Evolutionary conservation across 2,329 filamentous ascomycete species (phyloP), one percentile per base, ranked within the genome.

Genomic region (Ophiostoma australiae): DNA sequence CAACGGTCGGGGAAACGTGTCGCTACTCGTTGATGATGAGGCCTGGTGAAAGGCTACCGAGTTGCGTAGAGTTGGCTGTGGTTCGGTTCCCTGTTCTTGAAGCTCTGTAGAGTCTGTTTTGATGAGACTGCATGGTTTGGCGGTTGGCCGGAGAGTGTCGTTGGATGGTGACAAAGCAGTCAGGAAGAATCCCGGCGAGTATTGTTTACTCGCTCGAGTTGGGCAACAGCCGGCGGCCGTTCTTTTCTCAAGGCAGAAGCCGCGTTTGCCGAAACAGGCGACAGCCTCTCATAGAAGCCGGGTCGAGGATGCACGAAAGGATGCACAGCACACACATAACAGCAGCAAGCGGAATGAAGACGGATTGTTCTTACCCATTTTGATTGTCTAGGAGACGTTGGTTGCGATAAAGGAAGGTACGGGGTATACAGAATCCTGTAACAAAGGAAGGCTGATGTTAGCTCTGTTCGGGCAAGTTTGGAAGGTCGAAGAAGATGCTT

Each of bases 311-410:
- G 6, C 61, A 66, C 33, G n/a, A 35, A 10, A 7, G 61, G 17
- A 39, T 44, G 66, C 37, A 44, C 23, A 33, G 66, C 37, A 70
- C 52, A 55, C 66, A 52, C 15, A 63, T 67, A 37, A 68, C 63
- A 65, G 20, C 33, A 44, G 68, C 75, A 76, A 23, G 37, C 20
- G 39, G 13, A 41, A 70, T 41, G 27, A 52, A 20, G 71, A 72
- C 15, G 33, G 33, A 11, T 67, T 76, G 77, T 78, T 79, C 82
- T 83, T 83, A 83, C 82, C 81, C 82, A 83, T 83, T 80, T 77
- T 77, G 78, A 80, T 77, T 20, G 41, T 41, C 31, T 39, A 48
- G 33, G 58, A 67, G 31, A 71, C 39, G 37, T 27, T 15, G n/a
- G 33, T 72, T 7, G 66, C 41, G 31, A 48, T 69, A 8, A 58